Evolutionary conservation across 1,284 basidiomycete genomes (phyloP), one percentile per base, ranked within the genome.

Genomic region (Takashimella koratensis): DNA sequence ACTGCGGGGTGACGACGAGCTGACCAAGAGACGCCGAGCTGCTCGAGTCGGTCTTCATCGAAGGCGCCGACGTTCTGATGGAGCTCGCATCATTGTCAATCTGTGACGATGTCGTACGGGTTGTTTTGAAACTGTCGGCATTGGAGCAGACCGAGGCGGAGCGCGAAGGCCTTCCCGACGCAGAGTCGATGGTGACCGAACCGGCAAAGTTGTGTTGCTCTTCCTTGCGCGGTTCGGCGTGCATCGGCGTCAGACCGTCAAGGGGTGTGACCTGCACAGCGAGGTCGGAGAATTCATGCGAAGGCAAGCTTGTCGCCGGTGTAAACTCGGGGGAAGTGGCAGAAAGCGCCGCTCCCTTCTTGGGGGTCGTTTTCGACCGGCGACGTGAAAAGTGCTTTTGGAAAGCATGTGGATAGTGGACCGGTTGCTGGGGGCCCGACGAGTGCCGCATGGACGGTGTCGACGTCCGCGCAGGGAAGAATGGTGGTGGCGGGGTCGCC

Each of bases 401-500:
- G 16, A 36, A 36, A 36, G 30, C 30, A 36, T 36, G 30, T 8
- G 30, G 30, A 36, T 36, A 36, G 16, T 36, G 30, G 16, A 16
- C 30, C 30, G 30, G 30, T 36, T 36, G 30, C 16, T 36, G 30
- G 8, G 61, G 64, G 4, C 54, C 47, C 0, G 63, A 45, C 21
- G 49, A 47, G 61, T 74, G 71, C 11, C 68, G 62, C 53, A 66
- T 62, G 2, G 67, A 67, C 6, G 70, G 70, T 1, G 70, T 70
- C 2, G 66, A 40, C 21, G 49, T 68, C 48, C 64, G 59, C 40
- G 66, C 66, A 13, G 69, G 70, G 52, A 72, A 74, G 52, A 71
- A 66, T 4, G 71, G 60, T 41, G 66, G 66, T 16, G 71, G 71
- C 20, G 70, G 70, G 16, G 70, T 70, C 4, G 71, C 62, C 24